Percentiles rank a stretch among this genome's conserved stretches.
These are phyloP conservation scores for Lyophyllum decastes DNA, from an alignment of 768 basidiomycete genomes.

Conservation along the genomic window DNA sequence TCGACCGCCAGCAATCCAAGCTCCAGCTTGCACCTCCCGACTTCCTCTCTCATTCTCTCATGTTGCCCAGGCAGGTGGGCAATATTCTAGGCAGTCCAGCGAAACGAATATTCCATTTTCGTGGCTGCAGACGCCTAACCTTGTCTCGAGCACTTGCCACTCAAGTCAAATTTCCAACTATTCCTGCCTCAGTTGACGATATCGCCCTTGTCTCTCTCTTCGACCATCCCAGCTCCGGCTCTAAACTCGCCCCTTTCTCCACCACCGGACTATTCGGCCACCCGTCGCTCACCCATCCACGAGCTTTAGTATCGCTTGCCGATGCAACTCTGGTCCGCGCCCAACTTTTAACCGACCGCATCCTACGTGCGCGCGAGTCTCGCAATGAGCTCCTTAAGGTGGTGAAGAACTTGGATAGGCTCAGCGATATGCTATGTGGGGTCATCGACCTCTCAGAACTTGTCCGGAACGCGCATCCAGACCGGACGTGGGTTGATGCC, in stretches of 20 bases:
- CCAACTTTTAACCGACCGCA: conserved; percentile 80
- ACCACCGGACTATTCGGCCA: conserved; percentile 87
- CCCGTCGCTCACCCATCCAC: conserved; percentile 66
- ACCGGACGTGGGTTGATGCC: conserved; percentile 76
- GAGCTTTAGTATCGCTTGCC: conserved; percentile 70
- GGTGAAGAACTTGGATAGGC: conserved; percentile 93
- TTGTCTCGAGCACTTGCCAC: conserved; percentile 36
- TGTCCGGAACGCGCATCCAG: conserved; percentile 91
- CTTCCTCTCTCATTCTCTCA: conserved; percentile 20
- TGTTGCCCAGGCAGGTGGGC: conserved; percentile 44
- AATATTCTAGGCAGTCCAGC: conserved; percentile 41
- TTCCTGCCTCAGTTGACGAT: conserved; percentile 69
- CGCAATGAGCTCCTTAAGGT: conserved; percentile 77
- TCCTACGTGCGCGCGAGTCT: conserved; percentile 72
- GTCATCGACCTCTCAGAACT: conserved; percentile 97
- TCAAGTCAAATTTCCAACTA: conserved; percentile 37
- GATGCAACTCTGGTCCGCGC: conserved; percentile 81
- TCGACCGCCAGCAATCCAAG: not conserved
- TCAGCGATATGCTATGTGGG: conserved; percentile 94
- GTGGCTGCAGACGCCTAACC: conserved; percentile 14
- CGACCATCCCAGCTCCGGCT: conserved; percentile 55
- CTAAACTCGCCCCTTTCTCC: conserved; percentile 42
- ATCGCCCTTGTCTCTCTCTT: conserved; percentile 67
- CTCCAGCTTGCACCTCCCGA: not conserved
- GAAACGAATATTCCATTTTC: conserved; percentile 26